These are phyloP conservation scores for Lolium perenne DNA, from an alignment of 176 grass and related monocot species.

Conservation along the genomic window DNA sequence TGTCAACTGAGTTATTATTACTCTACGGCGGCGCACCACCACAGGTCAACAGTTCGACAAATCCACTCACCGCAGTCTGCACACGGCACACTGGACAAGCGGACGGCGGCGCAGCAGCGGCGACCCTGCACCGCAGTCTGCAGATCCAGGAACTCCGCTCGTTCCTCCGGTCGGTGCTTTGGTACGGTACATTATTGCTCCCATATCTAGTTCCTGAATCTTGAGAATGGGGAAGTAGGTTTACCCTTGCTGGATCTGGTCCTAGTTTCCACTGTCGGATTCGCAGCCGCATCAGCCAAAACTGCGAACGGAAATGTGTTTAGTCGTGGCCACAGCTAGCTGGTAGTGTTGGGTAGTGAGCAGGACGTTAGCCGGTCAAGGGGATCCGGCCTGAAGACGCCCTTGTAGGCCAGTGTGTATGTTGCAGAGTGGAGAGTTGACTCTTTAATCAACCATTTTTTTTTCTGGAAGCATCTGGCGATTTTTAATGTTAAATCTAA, in stretches of 20 bases:
- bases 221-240: not conserved
- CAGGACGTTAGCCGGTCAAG: not conserved
- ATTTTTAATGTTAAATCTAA: not conserved
- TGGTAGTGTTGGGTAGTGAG: too few species aligned
- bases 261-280: not conserved
- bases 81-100: not conserved
- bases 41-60: not conserved
- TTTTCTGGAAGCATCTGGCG: not conserved
- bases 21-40: not conserved
- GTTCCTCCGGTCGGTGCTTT: not conserved
- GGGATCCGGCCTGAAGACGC: not conserved
- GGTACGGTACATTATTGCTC: not conserved
- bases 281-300: not conserved
- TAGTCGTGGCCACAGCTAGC: not conserved
- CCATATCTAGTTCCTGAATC: not conserved
- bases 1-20: not conserved
- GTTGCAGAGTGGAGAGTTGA: too few species aligned
- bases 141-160: not conserved
- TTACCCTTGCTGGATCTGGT: not conserved
- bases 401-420: too few species aligned
- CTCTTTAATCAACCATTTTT: not conserved
- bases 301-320: not conserved
- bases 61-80: not conserved
- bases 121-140: not conserved
- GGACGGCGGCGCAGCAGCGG: not conserved